These are phyloP conservation scores for Alternaria sp. DNA, from an alignment of 2,329 filamentous ascomycete species.

Conservation along the genomic window DNA sequence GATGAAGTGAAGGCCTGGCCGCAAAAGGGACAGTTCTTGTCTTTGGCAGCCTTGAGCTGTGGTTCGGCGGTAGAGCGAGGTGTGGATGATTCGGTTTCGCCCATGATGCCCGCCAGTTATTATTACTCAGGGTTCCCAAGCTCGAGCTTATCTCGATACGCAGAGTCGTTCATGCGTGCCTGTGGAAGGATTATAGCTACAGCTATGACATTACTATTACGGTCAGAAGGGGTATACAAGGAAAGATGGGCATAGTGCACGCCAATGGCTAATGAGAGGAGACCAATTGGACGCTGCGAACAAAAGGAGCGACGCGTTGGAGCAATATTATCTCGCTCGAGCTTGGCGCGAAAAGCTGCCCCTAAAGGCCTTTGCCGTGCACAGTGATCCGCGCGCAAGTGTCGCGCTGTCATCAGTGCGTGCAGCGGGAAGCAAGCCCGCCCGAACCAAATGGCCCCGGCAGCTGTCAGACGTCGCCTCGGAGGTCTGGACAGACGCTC, in stretches of 20 bases:
- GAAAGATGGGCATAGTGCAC: slow-evolving; percentile 16
- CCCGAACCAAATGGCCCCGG: slow-evolving; percentile 15
- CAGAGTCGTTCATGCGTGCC: slow-evolving; percentile 27
- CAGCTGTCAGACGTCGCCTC: slow-evolving; percentile 22
- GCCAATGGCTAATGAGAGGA: slow-evolving; percentile 22
- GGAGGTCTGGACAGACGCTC: not conserved
- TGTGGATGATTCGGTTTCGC: slow-evolving; percentile 52
- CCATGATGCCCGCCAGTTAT: slow-evolving; percentile 26
- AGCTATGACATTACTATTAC: slow-evolving; percentile 42
- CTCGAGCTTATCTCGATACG: slow-evolving; percentile 28
- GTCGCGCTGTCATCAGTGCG: slow-evolving; percentile 25
- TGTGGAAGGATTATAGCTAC: slow-evolving; percentile 11
- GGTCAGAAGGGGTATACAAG: slow-evolving; percentile 14
- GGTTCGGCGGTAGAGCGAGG: slow-evolving; percentile 36
- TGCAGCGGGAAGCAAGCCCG: slow-evolving; percentile 27
- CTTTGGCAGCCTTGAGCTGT: slow-evolving; percentile 69
- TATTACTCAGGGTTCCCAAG: slow-evolving; percentile 24
- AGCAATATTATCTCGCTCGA: slow-evolving; percentile 29
- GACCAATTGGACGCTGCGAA: slow-evolving; percentile 21
- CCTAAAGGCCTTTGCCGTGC: slow-evolving; percentile 26
- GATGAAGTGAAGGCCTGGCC: slow-evolving; percentile 84
- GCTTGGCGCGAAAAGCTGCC: slow-evolving; percentile 34
- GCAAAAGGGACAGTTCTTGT: slow-evolving; percentile 89
- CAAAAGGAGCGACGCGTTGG: slow-evolving; percentile 39
- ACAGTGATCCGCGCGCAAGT: slow-evolving; percentile 29